phyloP scores from a whole-genome alignment of 1,284 basidiomycete species.

The Agroathelia rolfsii region DNA sequence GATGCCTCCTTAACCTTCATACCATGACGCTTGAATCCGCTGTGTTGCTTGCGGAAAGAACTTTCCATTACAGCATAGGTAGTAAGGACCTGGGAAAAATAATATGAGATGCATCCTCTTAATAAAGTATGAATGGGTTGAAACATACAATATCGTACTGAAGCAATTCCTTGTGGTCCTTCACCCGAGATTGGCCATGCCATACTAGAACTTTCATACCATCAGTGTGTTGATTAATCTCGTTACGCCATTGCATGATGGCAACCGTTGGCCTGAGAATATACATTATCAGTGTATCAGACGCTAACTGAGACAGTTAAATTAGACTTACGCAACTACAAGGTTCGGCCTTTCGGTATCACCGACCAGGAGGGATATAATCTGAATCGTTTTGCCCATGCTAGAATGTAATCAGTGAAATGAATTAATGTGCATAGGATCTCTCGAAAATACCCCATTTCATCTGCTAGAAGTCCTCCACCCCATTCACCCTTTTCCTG shows the following conservation, averaged over 20 bases:
- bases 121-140: conserved; percentile 6
- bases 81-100: conserved; percentile 43
- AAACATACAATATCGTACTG: conserved; percentile 79
- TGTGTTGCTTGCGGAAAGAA: conserved; percentile 87
- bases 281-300: conserved; percentile 5
- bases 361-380: conserved; percentile 82
- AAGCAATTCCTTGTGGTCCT: conserved; percentile 57
- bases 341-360: conserved; percentile 77
- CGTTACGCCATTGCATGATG: conserved; percentile 98
- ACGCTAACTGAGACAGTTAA: background rate
- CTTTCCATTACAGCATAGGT: conserved; percentile 88
- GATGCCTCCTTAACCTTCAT: conserved; percentile 85
- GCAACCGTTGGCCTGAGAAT: conserved; percentile 78
- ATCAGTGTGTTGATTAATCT: conserved; percentile 78
- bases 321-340: conserved; percentile 72
- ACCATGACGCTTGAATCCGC: conserved; percentile 84
- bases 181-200: conserved; percentile 75
- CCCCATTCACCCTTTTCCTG: conserved; percentile 86
- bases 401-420: conserved; percentile 28
- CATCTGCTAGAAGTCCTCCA: conserved; percentile 92
- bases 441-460: conserved; percentile 68
- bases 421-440: conserved; percentile 7
- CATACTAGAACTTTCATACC: conserved; percentile 80
- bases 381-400: conserved; percentile 99
- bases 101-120: conserved; percentile 7